Percentiles rank a stretch among this genome's conserved stretches.
phyloP scores from a whole-genome alignment of 75 land plant species.

The Gnetum montanum region DNA sequence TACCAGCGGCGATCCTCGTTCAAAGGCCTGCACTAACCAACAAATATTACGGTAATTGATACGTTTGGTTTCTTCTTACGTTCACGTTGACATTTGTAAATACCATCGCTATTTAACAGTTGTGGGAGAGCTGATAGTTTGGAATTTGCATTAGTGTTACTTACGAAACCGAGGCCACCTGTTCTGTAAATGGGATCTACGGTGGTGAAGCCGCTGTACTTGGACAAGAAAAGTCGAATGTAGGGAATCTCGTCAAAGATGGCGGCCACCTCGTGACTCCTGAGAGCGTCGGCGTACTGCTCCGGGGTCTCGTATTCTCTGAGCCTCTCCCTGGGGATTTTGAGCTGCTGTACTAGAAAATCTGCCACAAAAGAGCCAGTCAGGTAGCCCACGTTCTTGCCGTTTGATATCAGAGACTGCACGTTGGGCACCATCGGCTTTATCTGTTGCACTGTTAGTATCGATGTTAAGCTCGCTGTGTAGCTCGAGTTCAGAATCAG shows the following conservation, averaged over 20 bases:
- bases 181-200: constrained; percentile 44
- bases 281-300: constrained; percentile 29
- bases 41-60: background rate
- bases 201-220: constrained; percentile 15
- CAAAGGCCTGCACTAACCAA: constrained; percentile 68
- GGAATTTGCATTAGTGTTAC: constrained; percentile 6
- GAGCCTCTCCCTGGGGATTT: constrained; percentile 24
- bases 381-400: constrained; percentile 44
- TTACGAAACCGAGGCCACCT: constrained; percentile 61
- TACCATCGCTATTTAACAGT: background rate
- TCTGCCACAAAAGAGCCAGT: constrained; percentile 36
- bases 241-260: constrained; percentile 57
- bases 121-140: background rate
- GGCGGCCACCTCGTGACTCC: constrained; percentile 45
- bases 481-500: constrained; percentile 45
- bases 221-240: constrained; percentile 35
- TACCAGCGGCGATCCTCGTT: constrained; percentile 68
- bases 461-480: constrained; percentile 32
- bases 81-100: background rate
- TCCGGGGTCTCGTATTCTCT: constrained; percentile 21
- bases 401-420: constrained; percentile 26
- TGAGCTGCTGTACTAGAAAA: constrained; percentile 27
- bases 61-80: background rate
- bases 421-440: constrained; percentile 36
- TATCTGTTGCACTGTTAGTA: constrained; percentile 55